Percentiles rank a stretch among this genome's conserved stretches.
Conservation (phyloP, 768 basidiomycete genomes). For the Rhodotorula kratochvilovae region DNA sequence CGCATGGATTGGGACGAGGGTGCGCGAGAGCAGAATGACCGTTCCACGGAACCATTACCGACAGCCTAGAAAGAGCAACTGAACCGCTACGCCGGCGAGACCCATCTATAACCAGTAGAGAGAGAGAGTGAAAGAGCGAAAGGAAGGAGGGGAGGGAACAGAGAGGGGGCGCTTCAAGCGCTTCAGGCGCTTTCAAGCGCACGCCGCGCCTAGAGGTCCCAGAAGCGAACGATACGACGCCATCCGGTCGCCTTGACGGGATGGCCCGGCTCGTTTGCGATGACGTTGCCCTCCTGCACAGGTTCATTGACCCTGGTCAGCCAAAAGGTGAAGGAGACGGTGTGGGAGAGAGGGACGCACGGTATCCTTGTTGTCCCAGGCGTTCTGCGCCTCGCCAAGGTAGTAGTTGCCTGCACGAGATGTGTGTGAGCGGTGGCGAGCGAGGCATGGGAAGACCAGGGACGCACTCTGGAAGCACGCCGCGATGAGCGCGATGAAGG, state of each 20-base stretch:
- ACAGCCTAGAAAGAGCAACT: too few relatives aligned
- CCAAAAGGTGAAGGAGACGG: neutral
- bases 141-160: too few relatives aligned
- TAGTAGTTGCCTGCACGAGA: conserved; percentile 45
- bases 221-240: conserved; percentile 18
- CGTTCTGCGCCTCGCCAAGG: conserved; percentile 48
- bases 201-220: conserved; percentile 10
- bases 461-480: conserved; percentile 39
- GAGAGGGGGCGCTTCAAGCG: too few relatives aligned
- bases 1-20: too few relatives aligned
- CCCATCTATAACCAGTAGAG: too few relatives aligned
- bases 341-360: neutral
- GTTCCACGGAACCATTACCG: too few relatives aligned
- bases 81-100: too few relatives aligned
- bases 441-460: neutral
- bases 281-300: conserved; percentile 36
- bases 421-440: too few relatives aligned
- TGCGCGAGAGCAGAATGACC: too few relatives aligned
- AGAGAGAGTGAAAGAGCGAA: too few relatives aligned
- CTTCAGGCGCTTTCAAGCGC: too few relatives aligned
- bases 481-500: conserved; percentile 44
- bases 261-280: neutral
- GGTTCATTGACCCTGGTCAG: too few relatives aligned
- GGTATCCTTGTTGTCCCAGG: conserved; percentile 31
- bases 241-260: neutral